These are phyloP conservation scores for Penicillium alfredii DNA, from an alignment of 495 filamentous ascomycete genomes.

Conservation along the genomic window DNA sequence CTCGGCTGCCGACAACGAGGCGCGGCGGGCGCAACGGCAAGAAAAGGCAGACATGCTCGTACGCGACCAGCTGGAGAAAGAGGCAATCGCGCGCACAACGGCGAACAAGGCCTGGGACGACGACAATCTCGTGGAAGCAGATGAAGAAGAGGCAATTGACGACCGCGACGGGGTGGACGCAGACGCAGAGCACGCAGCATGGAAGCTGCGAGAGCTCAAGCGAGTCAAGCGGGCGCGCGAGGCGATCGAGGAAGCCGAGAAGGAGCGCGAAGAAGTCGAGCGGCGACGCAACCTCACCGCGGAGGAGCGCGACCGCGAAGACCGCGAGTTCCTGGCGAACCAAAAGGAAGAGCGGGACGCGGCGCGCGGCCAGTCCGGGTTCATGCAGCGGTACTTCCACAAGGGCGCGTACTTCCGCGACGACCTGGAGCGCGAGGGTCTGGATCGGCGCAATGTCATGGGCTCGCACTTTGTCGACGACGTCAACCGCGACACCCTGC, in stretches of 20 bases:
- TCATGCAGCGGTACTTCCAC: conserved; percentile 95
- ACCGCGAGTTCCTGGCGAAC: conserved; percentile 65
- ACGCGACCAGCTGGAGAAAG: conserved; percentile 79
- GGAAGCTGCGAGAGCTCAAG: conserved; percentile 89
- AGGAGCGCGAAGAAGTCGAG: conserved; percentile 85
- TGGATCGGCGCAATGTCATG: conserved; percentile 76
- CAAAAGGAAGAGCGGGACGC: conserved; percentile 85
- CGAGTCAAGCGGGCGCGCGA: conserved; percentile 81
- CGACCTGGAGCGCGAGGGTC: conserved; percentile 62
- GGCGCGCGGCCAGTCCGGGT: conserved; percentile 73
- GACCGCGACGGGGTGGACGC: conserved; percentile 82
- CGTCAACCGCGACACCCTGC: conserved; percentile 69
- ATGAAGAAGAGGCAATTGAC: conserved; percentile 65
- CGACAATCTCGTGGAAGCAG: conserved; percentile 57
- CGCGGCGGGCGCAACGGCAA: conserved; percentile 46
- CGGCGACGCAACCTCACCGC: conserved; percentile 78
- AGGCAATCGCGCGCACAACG: conserved; percentile 64
- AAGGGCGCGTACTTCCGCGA: conserved; percentile 94
- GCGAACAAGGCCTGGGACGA: conserved; percentile 86
- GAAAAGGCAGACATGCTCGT: conserved; percentile 71
- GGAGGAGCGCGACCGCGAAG: conserved; percentile 82
- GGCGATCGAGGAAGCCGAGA: conserved; percentile 75
- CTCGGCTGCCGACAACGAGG: conserved; percentile 51
- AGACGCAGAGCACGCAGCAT: conserved; percentile 83
- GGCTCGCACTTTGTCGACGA: conserved; percentile 74